Conservation (phyloP, 139 green algal species). For the Pleodorina starrii region DNA sequence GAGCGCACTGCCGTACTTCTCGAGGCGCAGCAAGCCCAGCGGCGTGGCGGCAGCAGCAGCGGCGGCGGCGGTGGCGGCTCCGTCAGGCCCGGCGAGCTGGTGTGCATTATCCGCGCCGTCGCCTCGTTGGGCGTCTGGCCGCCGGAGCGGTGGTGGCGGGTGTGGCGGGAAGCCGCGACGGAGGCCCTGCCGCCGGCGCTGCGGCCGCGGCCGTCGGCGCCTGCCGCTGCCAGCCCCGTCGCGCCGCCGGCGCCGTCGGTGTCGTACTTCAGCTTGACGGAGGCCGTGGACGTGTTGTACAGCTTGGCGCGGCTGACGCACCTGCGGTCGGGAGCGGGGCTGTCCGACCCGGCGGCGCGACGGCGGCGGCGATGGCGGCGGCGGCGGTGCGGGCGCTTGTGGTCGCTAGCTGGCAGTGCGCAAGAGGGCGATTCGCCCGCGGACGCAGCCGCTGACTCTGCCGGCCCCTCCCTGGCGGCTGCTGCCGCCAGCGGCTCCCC, state of each 20-base stretch:
- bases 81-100: not conserved
- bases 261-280: not conserved
- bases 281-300: conserved; percentile 34
- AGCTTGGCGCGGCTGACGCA: conserved; percentile 27
- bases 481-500: too few relatives aligned
- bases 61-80: not conserved
- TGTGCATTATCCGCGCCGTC: not conserved
- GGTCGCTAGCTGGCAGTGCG: too few relatives aligned
- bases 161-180: not conserved
- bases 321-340: too few relatives aligned
- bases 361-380: not conserved
- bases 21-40: not conserved
- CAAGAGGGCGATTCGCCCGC: too few relatives aligned
- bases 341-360: not conserved
- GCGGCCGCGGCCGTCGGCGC: not conserved
- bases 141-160: conserved; percentile 2
- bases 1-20: not conserved
- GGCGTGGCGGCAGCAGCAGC: not conserved
- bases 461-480: too few relatives aligned
- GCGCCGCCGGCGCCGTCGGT: not conserved
- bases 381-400: too few relatives aligned
- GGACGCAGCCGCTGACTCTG: too few relatives aligned
- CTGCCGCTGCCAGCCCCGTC: not conserved
- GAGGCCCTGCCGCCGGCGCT: not conserved
- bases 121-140: not conserved